Base-by-base conservation (phyloP, 2,329 filamentous ascomycete genomes). In the Colletotrichum lupini region DNA sequence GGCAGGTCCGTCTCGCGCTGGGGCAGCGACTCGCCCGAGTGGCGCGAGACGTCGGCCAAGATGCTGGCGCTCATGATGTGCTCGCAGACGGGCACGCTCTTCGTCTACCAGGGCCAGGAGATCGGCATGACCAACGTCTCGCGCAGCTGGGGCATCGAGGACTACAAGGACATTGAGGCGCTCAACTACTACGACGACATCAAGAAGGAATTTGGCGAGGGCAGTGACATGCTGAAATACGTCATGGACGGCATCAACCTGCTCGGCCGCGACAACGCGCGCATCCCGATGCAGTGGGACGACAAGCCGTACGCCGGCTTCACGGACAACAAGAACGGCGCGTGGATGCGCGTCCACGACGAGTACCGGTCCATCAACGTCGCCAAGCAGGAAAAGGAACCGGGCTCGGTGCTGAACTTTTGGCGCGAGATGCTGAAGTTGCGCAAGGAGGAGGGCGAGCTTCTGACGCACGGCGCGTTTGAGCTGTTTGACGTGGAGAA, bases 221-320 rank as follows among this genome's bases (percentile, higher is more conserved):
- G 75, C 1, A 49, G 42, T 8, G 74, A 68, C 1, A 81, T 79
- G 32, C 80, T 89, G 1, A 83, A 82, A 14, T 82, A 86, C 49
- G 88, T 86, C 0, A 85, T 87, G 76, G 80, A 83, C 9, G 84
- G 88, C 52, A 82, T 93, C 64, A 87, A 91, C 75, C 84, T 87
- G 72, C 87, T 93, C 35, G 91, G 87, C 6, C 85, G 91, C 37
- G 92, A 94, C 78, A 90, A 94, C 77, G 87, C 91, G 9, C 86
- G 92, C n/a, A 87, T 90, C 4, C 92, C 92, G 0, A 90, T 94
- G 83, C 91, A 92, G 75, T 94, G 92, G 92, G 86, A 86, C 68
- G 84, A 80, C 0, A 82, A 82, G 0, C 79, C 83, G 1, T 86
- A 91, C 75, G 90, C 89, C 0, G 92, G 92, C 1, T 94, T 94